A percentile compares a stretch with the other conserved stretches of the same genome.
Conservation (phyloP, 176 grass and related monocot genomes). For the Guadua angustifolia region DNA sequence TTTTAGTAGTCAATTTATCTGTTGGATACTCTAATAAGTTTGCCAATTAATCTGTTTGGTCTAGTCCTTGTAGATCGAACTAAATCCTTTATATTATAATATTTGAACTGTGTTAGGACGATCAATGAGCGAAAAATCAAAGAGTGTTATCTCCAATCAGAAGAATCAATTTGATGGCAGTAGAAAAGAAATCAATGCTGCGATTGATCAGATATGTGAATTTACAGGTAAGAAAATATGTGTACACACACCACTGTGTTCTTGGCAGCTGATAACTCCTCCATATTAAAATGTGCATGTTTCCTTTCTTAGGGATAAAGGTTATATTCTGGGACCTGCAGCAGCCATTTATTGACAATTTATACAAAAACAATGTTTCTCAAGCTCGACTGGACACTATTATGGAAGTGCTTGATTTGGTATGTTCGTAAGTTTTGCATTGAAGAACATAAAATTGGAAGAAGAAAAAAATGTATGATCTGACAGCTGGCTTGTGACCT, state of each 20-base stretch:
- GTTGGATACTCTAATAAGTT: constrained; percentile 20
- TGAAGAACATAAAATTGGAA: neutral
- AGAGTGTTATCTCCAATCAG: constrained; percentile 52
- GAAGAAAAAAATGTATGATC: neutral
- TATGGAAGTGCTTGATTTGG: constrained; percentile 83
- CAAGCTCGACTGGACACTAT: constrained; percentile 76
- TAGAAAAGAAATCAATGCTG: constrained; percentile 93
- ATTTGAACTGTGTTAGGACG: constrained; percentile 65
- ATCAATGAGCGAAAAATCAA: constrained; percentile 70
- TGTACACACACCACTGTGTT: neutral
- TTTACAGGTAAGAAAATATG: constrained; percentile 74
- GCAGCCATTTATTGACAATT: constrained; percentile 84
- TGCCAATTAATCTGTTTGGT: constrained; percentile 35
- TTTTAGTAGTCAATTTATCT: constrained; percentile 36
- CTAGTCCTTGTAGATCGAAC: constrained; percentile 21
- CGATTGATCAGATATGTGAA: constrained; percentile 91
- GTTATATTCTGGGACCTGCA: constrained; percentile 98
- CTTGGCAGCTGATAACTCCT: constrained; percentile 31
- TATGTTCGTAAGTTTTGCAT: constrained; percentile 48
- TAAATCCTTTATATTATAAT: constrained; percentile 7
- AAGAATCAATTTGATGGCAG: constrained; percentile 89
- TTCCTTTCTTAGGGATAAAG: constrained; percentile 71
- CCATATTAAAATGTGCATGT: constrained; percentile 33
- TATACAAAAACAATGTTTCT: constrained; percentile 75
- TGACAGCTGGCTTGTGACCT: neutral